phyloP scores from a whole-genome alignment of 2,329 filamentous ascomycete genomes.

The Metarhizium rileyi region DNA sequence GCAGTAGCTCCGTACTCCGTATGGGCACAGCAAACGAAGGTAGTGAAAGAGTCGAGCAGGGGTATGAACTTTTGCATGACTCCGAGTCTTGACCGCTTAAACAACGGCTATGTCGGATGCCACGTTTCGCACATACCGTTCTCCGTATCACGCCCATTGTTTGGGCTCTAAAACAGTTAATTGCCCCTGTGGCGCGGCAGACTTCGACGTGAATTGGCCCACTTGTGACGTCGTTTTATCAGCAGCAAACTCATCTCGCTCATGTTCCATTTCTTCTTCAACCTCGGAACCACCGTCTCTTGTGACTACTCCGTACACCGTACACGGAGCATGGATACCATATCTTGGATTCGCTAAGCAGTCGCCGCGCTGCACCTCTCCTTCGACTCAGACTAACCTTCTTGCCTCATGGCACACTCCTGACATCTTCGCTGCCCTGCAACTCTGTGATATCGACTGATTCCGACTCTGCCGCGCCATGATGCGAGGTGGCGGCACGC shows the following conservation, averaged over 20 bases:
- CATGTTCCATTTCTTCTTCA: not conserved
- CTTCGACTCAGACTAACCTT: not conserved
- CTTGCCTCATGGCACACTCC: not conserved
- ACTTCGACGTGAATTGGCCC: not conserved
- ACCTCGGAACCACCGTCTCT: not conserved
- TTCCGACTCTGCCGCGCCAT: not conserved
- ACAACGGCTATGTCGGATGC: not conserved
- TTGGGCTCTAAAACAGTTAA: not conserved
- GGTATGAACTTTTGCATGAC: not conserved
- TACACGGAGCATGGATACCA: not conserved
- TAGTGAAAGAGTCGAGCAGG: no score
- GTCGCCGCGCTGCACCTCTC: not conserved
- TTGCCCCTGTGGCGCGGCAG: not conserved
- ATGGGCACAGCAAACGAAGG: no score
- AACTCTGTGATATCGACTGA: not conserved
- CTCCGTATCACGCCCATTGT: not conserved
- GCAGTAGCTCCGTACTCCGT: no score
- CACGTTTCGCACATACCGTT: no score
- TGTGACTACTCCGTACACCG: no score
- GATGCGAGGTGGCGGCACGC: constrained; percentile 11
- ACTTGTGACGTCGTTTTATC: not conserved
- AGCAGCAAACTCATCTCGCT: not conserved
- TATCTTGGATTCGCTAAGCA: not conserved
- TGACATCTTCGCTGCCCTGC: not conserved
- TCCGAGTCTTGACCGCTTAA: not conserved